Evolutionary conservation across 1,139 yeast genomes (phyloP).

Genomic region (Suhomyces bribrorum): DNA sequence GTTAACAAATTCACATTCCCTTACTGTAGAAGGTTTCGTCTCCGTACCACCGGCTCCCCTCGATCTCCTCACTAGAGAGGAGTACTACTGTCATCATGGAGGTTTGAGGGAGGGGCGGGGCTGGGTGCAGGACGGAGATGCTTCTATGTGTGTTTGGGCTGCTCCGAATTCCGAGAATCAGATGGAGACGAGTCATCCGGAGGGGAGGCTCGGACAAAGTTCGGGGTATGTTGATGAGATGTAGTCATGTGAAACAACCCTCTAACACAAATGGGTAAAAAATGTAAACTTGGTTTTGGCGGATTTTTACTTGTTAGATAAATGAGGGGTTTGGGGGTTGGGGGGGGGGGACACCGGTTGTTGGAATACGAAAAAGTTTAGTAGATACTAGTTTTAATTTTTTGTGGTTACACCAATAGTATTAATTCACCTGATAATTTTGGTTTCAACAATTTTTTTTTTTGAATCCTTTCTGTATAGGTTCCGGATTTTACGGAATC

Average conservation of each 20-base stretch:
- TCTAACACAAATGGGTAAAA: too few species aligned
- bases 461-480: background rate
- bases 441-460: too few species aligned
- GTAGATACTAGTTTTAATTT: too few species aligned
- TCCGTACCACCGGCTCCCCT: conserved; percentile 2
- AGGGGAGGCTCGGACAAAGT: conserved; percentile 1
- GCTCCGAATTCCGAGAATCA: conserved; percentile 5
- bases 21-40: too few species aligned
- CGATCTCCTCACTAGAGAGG: conserved; percentile 4
- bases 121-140: background rate
- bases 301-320: too few species aligned
- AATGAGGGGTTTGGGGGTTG: too few species aligned
- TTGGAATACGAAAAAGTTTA: too few species aligned
- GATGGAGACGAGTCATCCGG: conserved; percentile 10
- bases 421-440: too few species aligned
- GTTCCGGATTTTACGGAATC: background rate
- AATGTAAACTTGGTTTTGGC: too few species aligned
- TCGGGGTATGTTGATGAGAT: background rate
- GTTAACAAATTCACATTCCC: too few species aligned
- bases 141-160: background rate
- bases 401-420: too few species aligned
- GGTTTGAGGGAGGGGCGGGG: background rate
- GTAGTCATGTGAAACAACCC: conserved; percentile 4
- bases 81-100: conserved; percentile 1
- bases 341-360: too few species aligned